A percentile compares a stretch with the other conserved stretches of the same genome.
Conservation (phyloP, 169 alveolate species). For the Babesia bovis region DNA sequence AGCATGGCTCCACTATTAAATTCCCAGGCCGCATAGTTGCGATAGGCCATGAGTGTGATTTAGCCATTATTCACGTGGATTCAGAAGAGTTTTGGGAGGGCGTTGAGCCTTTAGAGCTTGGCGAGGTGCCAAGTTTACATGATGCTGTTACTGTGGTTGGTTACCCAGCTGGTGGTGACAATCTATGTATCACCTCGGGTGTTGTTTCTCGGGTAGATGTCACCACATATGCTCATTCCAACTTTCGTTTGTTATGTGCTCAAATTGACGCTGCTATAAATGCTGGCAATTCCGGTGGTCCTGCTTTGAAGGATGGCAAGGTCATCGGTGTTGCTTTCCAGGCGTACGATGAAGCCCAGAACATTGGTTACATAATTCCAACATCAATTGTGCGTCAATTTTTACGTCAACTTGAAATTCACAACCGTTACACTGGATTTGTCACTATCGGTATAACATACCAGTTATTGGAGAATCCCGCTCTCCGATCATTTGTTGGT, state of each 20-base stretch:
- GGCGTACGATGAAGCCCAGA: constrained; percentile 81
- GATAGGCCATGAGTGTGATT: constrained; percentile 83
- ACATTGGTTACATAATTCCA: constrained; percentile 82
- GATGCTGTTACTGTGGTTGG: constrained; percentile 84
- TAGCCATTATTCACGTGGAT: constrained; percentile 80
- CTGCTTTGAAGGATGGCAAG: constrained; percentile 81
- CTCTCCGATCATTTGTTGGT: constrained; percentile 69
- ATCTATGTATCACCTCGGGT: constrained; percentile 85
- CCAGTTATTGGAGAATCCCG: constrained; percentile 74
- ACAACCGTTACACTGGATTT: constrained; percentile 74
- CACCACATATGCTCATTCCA: constrained; percentile 66
- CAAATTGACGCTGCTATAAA: constrained; percentile 89
- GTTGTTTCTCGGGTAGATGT: constrained; percentile 87
- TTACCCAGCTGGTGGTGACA: constrained; percentile 88
- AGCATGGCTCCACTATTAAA: constrained; percentile 79
- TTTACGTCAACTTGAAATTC: constrained; percentile 63
- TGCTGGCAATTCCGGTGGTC: constrained; percentile 88
- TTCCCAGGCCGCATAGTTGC: constrained; percentile 70
- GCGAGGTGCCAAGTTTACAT: constrained; percentile 77
- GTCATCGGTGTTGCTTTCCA: constrained; percentile 86
- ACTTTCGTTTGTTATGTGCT: constrained; percentile 75
- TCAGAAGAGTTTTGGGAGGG: constrained; percentile 79
- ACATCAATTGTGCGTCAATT: constrained; percentile 72
- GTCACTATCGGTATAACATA: constrained; percentile 78
- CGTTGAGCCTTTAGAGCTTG: constrained; percentile 73